These are phyloP conservation scores for Nothophoma quercina DNA, from an alignment of 2,329 filamentous ascomycete species.

Conservation along the genomic window DNA sequence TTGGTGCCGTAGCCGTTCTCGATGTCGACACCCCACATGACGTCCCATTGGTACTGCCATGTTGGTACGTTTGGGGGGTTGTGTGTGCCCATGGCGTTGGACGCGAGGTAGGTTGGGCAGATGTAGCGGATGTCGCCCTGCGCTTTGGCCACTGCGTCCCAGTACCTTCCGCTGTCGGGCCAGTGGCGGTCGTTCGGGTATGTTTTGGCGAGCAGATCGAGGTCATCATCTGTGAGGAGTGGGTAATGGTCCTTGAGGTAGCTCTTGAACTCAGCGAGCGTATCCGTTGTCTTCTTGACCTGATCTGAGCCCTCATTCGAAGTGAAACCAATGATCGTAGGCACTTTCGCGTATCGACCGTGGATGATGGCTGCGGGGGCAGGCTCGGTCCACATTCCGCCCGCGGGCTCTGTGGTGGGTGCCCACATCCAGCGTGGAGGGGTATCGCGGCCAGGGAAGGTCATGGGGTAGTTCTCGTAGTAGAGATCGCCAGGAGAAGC, in stretches of 20 bases:
- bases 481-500: conserved; percentile 40
- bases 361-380: conserved; percentile 38
- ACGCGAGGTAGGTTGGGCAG: conserved; percentile 42
- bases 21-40: conserved; percentile 41
- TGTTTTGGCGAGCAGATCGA: conserved; percentile 37
- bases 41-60: conserved; percentile 47
- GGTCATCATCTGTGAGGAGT: conserved; percentile 61
- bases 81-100: conserved; percentile 40
- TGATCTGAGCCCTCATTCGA: conserved; percentile 52
- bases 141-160: conserved; percentile 45
- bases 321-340: conserved; percentile 44
- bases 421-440: conserved; percentile 49
- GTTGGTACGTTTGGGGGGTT: conserved; percentile 36
- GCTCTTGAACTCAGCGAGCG: conserved; percentile 47
- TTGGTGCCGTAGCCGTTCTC: conserved; percentile 44
- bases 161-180: conserved; percentile 42
- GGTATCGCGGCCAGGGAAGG: conserved; percentile 39
- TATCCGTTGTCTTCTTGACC: conserved; percentile 48
- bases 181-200: conserved; percentile 46
- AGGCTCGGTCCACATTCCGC: conserved; percentile 41
- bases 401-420: conserved; percentile 39
- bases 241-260: conserved; percentile 52
- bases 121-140: conserved; percentile 47
- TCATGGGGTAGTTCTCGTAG: conserved; percentile 46
- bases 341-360: conserved; percentile 39